phyloP scores from a whole-genome alignment of 2,329 filamentous ascomycete species.

The Helminthosporium solani region DNA sequence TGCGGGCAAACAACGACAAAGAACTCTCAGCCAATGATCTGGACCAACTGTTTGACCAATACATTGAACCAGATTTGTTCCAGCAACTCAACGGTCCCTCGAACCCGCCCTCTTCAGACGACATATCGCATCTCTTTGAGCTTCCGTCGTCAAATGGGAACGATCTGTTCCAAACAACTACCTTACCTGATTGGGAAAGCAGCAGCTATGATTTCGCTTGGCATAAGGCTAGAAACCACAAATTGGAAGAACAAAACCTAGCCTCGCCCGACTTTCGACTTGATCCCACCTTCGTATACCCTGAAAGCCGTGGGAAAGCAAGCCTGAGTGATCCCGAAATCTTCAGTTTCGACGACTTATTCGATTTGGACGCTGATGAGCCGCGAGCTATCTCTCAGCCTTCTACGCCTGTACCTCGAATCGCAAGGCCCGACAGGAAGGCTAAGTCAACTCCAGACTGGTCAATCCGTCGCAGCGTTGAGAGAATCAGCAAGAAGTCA shows the following conservation, averaged over 20 bases:
- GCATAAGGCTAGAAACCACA: constrained; percentile 53
- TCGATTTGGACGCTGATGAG: constrained; percentile 25
- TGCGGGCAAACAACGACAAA: constrained; percentile 52
- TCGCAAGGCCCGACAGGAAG: constrained; percentile 25
- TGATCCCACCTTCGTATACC: constrained; percentile 32
- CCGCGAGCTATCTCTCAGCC: constrained; percentile 34
- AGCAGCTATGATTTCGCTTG: constrained; percentile 54
- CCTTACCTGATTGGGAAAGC: constrained; percentile 51
- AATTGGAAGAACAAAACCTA: constrained; percentile 53
- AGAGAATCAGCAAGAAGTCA: constrained; percentile 24
- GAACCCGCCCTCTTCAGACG: constrained; percentile 51
- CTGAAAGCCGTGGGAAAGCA: constrained; percentile 33
- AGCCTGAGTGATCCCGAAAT: constrained; percentile 35
- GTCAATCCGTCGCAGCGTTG: constrained; percentile 21
- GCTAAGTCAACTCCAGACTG: constrained; percentile 24
- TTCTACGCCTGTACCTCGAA: constrained; percentile 31
- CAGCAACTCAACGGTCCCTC: constrained; percentile 40
- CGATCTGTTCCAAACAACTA: constrained; percentile 48
- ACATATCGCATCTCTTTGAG: constrained; percentile 55
- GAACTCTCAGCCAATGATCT: constrained; percentile 57
- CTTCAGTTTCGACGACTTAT: constrained; percentile 33
- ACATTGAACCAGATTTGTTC: constrained; percentile 59
- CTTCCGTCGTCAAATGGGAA: constrained; percentile 54
- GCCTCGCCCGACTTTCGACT: constrained; percentile 35
- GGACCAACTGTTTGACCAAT: constrained; percentile 64